These are phyloP conservation scores for Epipyxis sp. DNA, from an alignment of 108 stramenopile genomes.

Conservation along the genomic window DNA sequence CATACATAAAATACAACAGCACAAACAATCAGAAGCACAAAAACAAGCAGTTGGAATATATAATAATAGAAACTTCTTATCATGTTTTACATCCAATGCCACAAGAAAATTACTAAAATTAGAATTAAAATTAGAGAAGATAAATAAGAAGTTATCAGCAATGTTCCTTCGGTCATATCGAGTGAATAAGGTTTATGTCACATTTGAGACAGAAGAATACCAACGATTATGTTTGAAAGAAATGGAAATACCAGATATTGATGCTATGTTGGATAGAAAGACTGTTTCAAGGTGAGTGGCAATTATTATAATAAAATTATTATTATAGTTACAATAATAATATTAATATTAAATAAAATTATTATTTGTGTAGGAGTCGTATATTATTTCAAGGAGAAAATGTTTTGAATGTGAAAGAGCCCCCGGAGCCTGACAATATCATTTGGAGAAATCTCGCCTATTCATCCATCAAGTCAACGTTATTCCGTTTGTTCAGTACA, in stretches of 20 bases:
- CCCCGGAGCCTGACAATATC: conserved; percentile 55
- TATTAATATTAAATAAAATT: too few species aligned
- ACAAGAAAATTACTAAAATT: too few species aligned
- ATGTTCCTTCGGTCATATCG: too few species aligned
- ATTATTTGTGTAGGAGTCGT: too few species aligned
- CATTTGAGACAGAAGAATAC: conserved; percentile 38
- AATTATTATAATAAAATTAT: too few species aligned
- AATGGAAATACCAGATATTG: not conserved
- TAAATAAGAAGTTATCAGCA: too few species aligned
- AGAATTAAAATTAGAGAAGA: too few species aligned
- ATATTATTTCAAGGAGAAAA: too few species aligned
- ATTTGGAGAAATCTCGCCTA: conserved; percentile 33
- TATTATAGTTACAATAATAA: too few species aligned
- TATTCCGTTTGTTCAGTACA: not conserved
- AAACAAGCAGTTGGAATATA: not conserved
- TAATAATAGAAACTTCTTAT: too few species aligned
- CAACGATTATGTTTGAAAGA: conserved; percentile 48
- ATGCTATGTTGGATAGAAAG: not conserved
- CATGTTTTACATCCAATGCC: too few species aligned
- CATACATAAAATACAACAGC: not conserved
- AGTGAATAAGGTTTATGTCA: conserved; percentile 38
- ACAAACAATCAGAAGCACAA: not conserved
- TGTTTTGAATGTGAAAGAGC: conserved; percentile 42
- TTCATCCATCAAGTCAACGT: not conserved
- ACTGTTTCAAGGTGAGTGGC: too few species aligned